Conservation (phyloP, 371 early-diverging fungal genomes). For the Apophysomyces ossiformis region DNA sequence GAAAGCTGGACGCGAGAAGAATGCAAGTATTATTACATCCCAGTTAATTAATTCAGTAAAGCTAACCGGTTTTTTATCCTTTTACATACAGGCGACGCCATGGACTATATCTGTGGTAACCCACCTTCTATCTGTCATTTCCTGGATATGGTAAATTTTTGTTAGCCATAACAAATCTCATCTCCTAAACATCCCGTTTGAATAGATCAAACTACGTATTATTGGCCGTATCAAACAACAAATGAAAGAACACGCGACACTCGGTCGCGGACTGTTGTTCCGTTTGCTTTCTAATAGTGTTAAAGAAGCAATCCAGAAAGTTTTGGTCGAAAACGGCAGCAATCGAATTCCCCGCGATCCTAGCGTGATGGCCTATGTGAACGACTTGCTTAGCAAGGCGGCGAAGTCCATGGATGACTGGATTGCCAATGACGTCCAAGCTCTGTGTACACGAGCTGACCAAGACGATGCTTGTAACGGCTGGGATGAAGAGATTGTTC, state of each 20-base stretch:
- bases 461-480: conserved; percentile 45
- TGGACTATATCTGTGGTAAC: conserved; percentile 72
- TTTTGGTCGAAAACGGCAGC: conserved; percentile 38
- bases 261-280: conserved; percentile 42
- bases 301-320: conserved; percentile 33
- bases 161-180: neutral
- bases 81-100: conserved; percentile 39
- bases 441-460: conserved; percentile 41
- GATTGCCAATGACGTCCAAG: conserved; percentile 36
- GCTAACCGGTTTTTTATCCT: neutral
- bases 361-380: conserved; percentile 28
- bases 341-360: conserved; percentile 37
- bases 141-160: conserved; percentile 35
- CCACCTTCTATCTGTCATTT: conserved; percentile 72
- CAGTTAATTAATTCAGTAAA: no score
- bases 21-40: conserved; percentile 37
- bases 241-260: conserved; percentile 37
- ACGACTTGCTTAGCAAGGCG: conserved; percentile 34
- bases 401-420: conserved; percentile 36
- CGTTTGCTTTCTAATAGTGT: conserved; percentile 32
- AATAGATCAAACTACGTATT: conserved; percentile 48
- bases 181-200: neutral
- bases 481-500: conserved; percentile 49
- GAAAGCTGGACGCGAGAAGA: conserved; percentile 63
- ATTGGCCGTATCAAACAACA: conserved; percentile 41